Percentiles rank a stretch among this genome's conserved stretches.
Evolutionary conservation across 345 rosid genomes (phyloP).

Genomic region (Jatropha curcas): DNA sequence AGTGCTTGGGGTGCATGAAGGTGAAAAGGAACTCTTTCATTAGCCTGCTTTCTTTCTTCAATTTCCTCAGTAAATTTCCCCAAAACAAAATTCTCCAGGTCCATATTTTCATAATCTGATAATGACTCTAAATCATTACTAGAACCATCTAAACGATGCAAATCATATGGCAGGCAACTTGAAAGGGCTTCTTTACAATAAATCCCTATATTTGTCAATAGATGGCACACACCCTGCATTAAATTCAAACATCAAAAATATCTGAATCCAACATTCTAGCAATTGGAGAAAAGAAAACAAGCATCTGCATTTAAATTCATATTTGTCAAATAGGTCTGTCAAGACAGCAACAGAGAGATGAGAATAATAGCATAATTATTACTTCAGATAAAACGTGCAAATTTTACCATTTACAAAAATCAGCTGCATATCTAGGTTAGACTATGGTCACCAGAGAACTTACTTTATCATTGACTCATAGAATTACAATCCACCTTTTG

Average conservation of each 20-base stretch:
- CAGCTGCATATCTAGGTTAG: not conserved
- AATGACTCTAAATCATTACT: slow-evolving; percentile 48
- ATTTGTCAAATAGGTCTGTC: not conserved
- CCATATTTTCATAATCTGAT: slow-evolving; percentile 82
- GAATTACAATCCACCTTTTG: too few species aligned
- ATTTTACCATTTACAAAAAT: not conserved
- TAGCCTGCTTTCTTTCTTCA: slow-evolving; percentile 63
- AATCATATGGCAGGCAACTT: slow-evolving; percentile 47
- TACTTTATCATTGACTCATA: too few species aligned
- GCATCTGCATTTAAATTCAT: not conserved
- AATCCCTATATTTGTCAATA: slow-evolving; percentile 64
- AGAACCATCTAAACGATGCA: slow-evolving; percentile 52
- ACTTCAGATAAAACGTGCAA: not conserved
- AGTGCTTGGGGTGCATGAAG: slow-evolving; percentile 71
- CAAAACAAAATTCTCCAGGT: slow-evolving; percentile 70
- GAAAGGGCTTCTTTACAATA: slow-evolving; percentile 77
- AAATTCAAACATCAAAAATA: slow-evolving; percentile 17
- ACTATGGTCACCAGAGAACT: too few species aligned
- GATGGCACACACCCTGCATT: slow-evolving; percentile 86
- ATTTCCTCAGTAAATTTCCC: slow-evolving; percentile 70
- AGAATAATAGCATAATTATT: not conserved
- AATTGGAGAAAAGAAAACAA: slow-evolving; percentile 2
- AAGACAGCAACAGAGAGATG: not conserved
- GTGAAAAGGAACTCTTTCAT: slow-evolving; percentile 70
- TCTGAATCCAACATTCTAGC: not conserved